Base-by-base conservation (phyloP, 495 filamentous ascomycete species). In the Amphirosellinia nigrospora region DNA sequence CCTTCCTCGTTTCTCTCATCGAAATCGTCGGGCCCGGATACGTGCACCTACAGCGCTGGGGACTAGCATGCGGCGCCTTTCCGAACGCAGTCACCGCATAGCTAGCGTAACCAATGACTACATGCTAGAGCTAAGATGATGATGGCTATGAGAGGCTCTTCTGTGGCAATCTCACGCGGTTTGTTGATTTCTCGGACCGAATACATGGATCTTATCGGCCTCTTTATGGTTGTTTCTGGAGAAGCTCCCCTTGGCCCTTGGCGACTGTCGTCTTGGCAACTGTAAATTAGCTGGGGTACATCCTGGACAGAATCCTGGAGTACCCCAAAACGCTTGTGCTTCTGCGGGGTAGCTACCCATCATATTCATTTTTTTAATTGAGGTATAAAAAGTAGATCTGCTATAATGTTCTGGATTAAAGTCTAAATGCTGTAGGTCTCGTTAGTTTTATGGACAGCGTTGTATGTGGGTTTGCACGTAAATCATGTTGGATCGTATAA, bases 311-410 rank as follows among this genome's bases (percentile, higher is more conserved):
- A n/a, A n/a, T n/a, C n/a, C n/a, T 11, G 60, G 59, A 30, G 9
- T 34, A 34, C 45, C 19, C 38, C 38, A 23, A 67, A 45, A 2
- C 16, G n/a, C 46, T 55, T 32, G 55, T 59, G 39, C 19, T 45
- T 46, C n/a, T 68, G 66, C 66, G 66, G 66, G 66, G 66, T 68
- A 68, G 66, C 53, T 68, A 56, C 55, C 55, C 55, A 58, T 58
- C 55, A 36, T 56, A 34, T 36, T 21, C 16, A 21, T 21, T 21
- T 58, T 58, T 58, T 34, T 19, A 9, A 36, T 36, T 13, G 55
- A 58, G 28, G 6, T 58, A 10, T n/a, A 53, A n/a, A n/a, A n/a
- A 30, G 0, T 30, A 28, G 26, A 53, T 53, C 26, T 53, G 30
- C 26, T 23, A 53, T 53, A 11, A 1, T 30, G 50, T 53, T 52